These are phyloP conservation scores for Boletus coccyginus DNA, from an alignment of 768 basidiomycete genomes.

Conservation along the genomic window DNA sequence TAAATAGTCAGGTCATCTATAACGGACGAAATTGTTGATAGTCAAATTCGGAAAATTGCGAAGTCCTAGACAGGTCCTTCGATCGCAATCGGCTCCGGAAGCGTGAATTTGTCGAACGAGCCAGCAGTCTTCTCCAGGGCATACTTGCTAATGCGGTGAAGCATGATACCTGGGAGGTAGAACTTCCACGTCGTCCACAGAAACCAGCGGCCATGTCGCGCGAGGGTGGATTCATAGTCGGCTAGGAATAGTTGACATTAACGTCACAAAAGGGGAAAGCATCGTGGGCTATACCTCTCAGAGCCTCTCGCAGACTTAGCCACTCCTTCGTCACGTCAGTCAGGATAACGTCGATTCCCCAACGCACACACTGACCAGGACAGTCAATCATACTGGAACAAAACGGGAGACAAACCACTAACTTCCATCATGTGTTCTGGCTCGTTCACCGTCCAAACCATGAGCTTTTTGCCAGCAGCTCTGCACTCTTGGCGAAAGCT, in stretches of 20 bases:
- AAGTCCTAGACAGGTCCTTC: conserved; percentile 16
- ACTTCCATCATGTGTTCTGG: conserved; percentile 90
- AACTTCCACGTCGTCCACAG: conserved; percentile 67
- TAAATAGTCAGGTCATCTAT: background rate
- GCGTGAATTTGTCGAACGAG: conserved; percentile 43
- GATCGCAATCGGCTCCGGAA: conserved; percentile 25
- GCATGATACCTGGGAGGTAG: conserved; percentile 49
- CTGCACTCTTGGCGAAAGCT: conserved; percentile 84
- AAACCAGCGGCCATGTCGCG: conserved; percentile 65
- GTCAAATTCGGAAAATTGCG: background rate
- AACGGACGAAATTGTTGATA: background rate
- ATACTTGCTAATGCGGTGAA: conserved; percentile 26
- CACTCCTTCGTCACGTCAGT: conserved; percentile 72
- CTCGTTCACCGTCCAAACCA: conserved; percentile 97
- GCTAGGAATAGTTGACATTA: conserved; percentile 33
- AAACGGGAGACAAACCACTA: conserved; percentile 17
- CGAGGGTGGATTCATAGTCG: conserved; percentile 64
- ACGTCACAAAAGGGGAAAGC: background rate
- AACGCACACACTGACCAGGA: conserved; percentile 55
- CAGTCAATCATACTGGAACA: background rate
- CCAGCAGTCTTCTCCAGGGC: conserved; percentile 52
- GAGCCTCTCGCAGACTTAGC: conserved; percentile 57
- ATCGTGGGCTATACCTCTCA: conserved; percentile 46
- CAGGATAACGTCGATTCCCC: conserved; percentile 76
- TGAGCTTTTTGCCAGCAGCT: conserved; percentile 72